phyloP scores from a whole-genome alignment of 1,139 yeast genomes.

The Pichia sp. region DNA sequence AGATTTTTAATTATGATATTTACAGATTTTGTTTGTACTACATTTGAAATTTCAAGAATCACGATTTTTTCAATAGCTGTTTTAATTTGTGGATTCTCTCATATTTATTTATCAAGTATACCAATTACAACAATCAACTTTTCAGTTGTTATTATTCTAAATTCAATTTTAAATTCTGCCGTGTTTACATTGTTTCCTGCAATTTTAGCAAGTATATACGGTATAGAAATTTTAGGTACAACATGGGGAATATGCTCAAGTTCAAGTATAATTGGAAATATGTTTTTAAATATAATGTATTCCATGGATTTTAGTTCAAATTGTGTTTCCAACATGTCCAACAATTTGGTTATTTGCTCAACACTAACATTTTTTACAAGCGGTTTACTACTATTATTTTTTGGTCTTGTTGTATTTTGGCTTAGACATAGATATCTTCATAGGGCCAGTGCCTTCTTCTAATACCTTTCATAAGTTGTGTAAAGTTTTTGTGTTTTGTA shows the following conservation, averaged over 20 bases:
- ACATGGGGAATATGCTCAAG: slow-evolving; percentile 30
- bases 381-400: slow-evolving; percentile 20
- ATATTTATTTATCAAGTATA: slow-evolving; percentile 26
- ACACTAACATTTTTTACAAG: slow-evolving; percentile 27
- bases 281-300: slow-evolving; percentile 25
- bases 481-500: neutral
- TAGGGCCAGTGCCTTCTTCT: slow-evolving; percentile 24
- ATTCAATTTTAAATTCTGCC: slow-evolving; percentile 28
- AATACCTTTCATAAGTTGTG: neutral
- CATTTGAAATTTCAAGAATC: slow-evolving; percentile 22
- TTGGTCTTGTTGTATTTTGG: slow-evolving; percentile 20
- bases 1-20: slow-evolving; percentile 26
- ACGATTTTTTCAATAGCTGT: slow-evolving; percentile 23
- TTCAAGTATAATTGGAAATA: slow-evolving; percentile 26
- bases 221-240: slow-evolving; percentile 29
- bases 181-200: slow-evolving; percentile 30
- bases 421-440: slow-evolving; percentile 20
- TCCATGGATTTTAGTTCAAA: slow-evolving; percentile 24
- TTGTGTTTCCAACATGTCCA: slow-evolving; percentile 16
- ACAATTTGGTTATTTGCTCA: slow-evolving; percentile 27
- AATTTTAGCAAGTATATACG: slow-evolving; percentile 29
- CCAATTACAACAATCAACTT: slow-evolving; percentile 20
- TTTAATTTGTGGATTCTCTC: slow-evolving; percentile 23
- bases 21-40: slow-evolving; percentile 26
- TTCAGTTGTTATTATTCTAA: slow-evolving; percentile 19